phyloP scores from a whole-genome alignment of 345 rosid genomes.

The Lepidium aucheri region DNA sequence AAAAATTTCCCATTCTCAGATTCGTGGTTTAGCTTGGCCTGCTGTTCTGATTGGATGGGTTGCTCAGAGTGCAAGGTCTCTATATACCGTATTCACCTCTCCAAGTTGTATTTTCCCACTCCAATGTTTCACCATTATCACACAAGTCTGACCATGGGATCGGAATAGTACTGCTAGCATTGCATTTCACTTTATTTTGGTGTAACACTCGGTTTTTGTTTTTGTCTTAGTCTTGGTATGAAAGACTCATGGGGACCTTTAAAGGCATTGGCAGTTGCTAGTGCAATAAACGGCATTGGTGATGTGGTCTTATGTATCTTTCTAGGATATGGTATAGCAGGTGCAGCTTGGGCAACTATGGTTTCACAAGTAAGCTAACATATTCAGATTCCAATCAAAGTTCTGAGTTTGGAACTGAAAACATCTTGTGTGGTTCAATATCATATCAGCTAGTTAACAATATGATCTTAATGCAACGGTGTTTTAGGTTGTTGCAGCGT shows the following conservation, averaged over 20 bases:
- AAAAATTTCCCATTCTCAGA: conserved; percentile 36
- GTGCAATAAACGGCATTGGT: conserved; percentile 66
- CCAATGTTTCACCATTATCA: neutral
- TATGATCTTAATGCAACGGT: conserved; percentile 8
- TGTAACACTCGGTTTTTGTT: neutral
- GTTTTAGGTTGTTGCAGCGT: conserved; percentile 66
- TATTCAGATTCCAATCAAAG: neutral
- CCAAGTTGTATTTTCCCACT: neutral
- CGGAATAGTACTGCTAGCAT: neutral
- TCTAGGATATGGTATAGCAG: conserved; percentile 79
- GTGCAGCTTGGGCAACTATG: conserved; percentile 98
- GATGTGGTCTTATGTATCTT: conserved; percentile 66
- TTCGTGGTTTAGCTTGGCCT: conserved; percentile 94
- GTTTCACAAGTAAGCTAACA: conserved; percentile 63
- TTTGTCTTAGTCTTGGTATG: conserved; percentile 75
- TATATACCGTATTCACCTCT: conserved; percentile 6
- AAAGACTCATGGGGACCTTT: conserved; percentile 98
- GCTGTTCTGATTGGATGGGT: conserved; percentile 85
- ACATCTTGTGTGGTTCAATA: neutral
- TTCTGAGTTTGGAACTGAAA: neutral
- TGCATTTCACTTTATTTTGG: neutral
- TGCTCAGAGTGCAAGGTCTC: conserved; percentile 93
- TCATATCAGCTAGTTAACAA: neutral
- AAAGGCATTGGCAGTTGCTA: conserved; percentile 75
- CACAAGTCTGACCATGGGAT: neutral